Evolutionary conservation across 2,329 filamentous ascomycete species (phyloP), one percentile per base, ranked within the genome.

Genomic region (Paracoccidioides brasiliensis): DNA sequence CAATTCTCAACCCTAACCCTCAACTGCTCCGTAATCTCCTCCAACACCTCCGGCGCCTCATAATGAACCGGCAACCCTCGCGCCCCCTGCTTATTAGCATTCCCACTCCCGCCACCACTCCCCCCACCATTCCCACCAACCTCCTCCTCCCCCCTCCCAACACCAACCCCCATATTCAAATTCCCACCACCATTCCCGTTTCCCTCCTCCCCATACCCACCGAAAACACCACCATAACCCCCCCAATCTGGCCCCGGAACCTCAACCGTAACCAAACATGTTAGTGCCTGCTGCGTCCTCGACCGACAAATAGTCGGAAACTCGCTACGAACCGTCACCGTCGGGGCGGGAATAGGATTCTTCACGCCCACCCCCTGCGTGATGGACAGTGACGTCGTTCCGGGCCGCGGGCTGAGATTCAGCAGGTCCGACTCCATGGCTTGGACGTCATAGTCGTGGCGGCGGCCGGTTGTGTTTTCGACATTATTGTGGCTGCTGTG

Each of bases 401-500:
- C 79, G 5, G 78, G 73, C 41, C 86, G 83, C 5, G 89, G 86
- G 60, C 81, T 80, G 28, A 46, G 78, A 38, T 84, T 86, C 0
- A 87, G 88, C 70, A 46, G 78, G 38, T 84, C 86, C 0, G 88
- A 88, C 70, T 96, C 91, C 88, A 96, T 95, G 3, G 90, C 90
- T 69, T 97, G 91, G 14, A 95, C 82, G 66, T 97, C 93, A 66
- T 95, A 97, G 67, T 97, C 91, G 66, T 96, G 90, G 55, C 86
- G 85, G 63, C 90, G 82, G 43, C 80, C 78, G 32, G 75, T 75
- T 22, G 22, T 22, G 22, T 22, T 22, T 1, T 22, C 22, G 22
- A 2, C 22, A 22, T 22, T 22, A 22, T 22, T 22, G 2, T 22
- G 22, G 22, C 22, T 50, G 41, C 81, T 81, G 5, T 80, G 80